Evolutionary conservation across 1,284 basidiomycete genomes (phyloP).

Genomic region (Fistulinella cinereoalba): DNA sequence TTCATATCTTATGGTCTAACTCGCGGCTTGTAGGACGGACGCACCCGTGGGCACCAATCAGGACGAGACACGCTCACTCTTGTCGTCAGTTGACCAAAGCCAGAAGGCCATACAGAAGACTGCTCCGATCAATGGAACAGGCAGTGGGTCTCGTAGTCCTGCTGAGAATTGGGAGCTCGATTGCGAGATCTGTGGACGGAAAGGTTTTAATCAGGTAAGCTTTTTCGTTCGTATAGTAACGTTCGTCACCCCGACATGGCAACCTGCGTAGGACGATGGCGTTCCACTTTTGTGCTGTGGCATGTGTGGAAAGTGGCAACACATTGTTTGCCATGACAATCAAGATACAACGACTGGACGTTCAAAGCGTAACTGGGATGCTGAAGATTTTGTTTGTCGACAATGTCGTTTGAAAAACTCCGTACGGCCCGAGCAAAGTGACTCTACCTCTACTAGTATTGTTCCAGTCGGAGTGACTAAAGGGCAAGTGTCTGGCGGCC

Average conservation of each 20-base stretch:
- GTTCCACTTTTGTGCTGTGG: constrained; percentile 78
- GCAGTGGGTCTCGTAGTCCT: constrained; percentile 47
- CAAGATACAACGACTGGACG: constrained; percentile 57
- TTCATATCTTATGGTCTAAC: constrained; percentile 16
- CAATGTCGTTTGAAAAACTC: constrained; percentile 39
- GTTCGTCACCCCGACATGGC: too few species aligned
- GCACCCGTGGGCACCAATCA: background rate
- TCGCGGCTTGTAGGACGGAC: constrained; percentile 12
- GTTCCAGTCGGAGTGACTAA: constrained; percentile 8
- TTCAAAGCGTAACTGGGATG: constrained; percentile 67
- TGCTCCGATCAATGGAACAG: constrained; percentile 28
- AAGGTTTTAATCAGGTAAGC: constrained; percentile 66
- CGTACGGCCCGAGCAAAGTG: constrained; percentile 9
- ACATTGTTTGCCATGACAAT: constrained; percentile 72
- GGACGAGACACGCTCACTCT: constrained; percentile 1
- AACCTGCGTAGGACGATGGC: constrained; percentile 64
- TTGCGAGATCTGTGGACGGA: constrained; percentile 76
- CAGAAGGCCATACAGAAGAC: background rate
- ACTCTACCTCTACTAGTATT: constrained; percentile 8
- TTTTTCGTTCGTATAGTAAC: constrained; percentile 4
- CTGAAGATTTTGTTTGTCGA: constrained; percentile 62
- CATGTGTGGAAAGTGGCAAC: constrained; percentile 78
- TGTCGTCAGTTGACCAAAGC: constrained; percentile 4
- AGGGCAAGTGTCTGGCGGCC: constrained; percentile 12
- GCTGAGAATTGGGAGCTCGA: constrained; percentile 77